A percentile compares a stretch with the other conserved stretches of the same genome.
Evolutionary conservation across 2,329 filamentous ascomycete species (phyloP).

Genomic region (Venturia nashicola): DNA sequence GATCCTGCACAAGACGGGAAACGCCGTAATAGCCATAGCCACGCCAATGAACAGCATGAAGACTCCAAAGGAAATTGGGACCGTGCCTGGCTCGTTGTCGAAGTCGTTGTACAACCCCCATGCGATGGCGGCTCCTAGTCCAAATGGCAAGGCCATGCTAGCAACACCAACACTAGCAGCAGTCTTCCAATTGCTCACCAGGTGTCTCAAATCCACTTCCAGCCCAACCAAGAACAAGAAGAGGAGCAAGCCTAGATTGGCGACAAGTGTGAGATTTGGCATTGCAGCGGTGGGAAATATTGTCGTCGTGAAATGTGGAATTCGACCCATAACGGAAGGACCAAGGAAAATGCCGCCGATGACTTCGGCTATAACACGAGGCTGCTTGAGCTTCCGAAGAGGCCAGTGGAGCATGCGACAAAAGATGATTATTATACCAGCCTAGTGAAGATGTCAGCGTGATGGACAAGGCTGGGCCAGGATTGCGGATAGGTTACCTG

Average conservation of each 20-base stretch:
- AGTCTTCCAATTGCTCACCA: constrained; percentile 68
- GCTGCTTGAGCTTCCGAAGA: constrained; percentile 63
- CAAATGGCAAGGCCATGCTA: constrained; percentile 76
- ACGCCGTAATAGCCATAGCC: constrained; percentile 81
- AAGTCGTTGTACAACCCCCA: constrained; percentile 73
- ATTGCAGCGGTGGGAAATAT: constrained; percentile 72
- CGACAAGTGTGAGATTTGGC: constrained; percentile 62
- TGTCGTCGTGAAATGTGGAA: constrained; percentile 61
- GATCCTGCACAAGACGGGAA: constrained; percentile 89
- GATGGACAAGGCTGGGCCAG: neutral
- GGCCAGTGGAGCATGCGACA: constrained; percentile 66
- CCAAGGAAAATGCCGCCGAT: constrained; percentile 76
- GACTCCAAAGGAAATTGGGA: constrained; percentile 47
- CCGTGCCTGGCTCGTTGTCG: constrained; percentile 39
- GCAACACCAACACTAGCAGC: constrained; percentile 65
- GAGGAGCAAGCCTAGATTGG: constrained; percentile 71
- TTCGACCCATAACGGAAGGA: constrained; percentile 77
- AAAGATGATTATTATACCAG: constrained; percentile 61
- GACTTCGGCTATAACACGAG: constrained; percentile 74
- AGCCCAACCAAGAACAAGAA: constrained; percentile 83
- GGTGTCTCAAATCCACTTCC: constrained; percentile 70
- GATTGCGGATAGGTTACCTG: constrained; percentile 36
- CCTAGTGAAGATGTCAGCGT: constrained; percentile 29
- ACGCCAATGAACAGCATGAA: constrained; percentile 79
- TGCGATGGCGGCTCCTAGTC: constrained; percentile 65